These are phyloP conservation scores for Wallemia mellicola DNA, from an alignment of 1,284 basidiomycete genomes.

Conservation along the genomic window DNA sequence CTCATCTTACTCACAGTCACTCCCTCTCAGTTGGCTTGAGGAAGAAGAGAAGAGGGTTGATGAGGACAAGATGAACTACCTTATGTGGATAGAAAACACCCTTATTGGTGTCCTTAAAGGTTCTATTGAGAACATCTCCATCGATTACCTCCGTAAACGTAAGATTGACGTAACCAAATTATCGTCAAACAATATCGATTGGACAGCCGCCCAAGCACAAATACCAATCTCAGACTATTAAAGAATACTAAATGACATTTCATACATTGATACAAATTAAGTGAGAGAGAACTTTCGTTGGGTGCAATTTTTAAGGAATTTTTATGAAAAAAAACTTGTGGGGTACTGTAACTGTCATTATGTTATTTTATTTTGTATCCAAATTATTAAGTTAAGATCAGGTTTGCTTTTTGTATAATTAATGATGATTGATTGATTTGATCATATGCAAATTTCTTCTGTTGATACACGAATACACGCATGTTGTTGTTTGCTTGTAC, in stretches of 20 bases:
- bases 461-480: background rate
- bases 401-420: background rate
- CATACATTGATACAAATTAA: background rate
- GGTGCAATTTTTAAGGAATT: too few relatives aligned
- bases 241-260: background rate
- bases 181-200: background rate
- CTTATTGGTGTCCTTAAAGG: background rate
- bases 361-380: too few relatives aligned
- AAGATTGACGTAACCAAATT: background rate
- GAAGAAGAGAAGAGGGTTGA: background rate
- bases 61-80: background rate
- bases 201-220: background rate
- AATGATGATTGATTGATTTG: background rate
- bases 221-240: background rate
- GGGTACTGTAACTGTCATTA: too few relatives aligned
- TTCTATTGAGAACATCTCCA: background rate
- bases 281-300: too few relatives aligned
- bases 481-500: background rate
- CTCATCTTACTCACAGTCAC: background rate
- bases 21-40: background rate
- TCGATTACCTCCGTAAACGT: constrained; percentile 1
- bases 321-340: too few relatives aligned
- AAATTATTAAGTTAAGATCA: background rate
- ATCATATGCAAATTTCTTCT: background rate
- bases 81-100: background rate